Conservation (phyloP, 306 rosid genomes). For the Corylus heterophylla region DNA sequence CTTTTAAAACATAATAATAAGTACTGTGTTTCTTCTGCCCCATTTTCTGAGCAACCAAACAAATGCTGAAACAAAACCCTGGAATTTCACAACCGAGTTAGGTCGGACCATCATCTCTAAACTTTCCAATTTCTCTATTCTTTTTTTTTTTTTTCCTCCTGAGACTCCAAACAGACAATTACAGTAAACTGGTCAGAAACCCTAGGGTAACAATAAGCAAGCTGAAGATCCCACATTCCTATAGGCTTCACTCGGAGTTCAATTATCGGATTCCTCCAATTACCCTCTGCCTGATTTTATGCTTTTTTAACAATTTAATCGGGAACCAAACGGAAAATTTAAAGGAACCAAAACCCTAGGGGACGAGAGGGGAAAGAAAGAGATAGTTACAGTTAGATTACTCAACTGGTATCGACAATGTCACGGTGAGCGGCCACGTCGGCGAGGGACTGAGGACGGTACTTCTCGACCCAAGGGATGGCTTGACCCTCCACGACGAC, state of each 20-base stretch:
- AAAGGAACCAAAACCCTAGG: constrained; percentile 43
- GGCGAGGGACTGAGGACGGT: constrained; percentile 89
- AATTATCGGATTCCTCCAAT: not conserved
- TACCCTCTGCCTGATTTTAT: not conserved
- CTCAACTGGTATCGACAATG: constrained; percentile 84
- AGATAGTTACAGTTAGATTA: not conserved
- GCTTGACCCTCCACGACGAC: constrained; percentile 36
- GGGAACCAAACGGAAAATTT: constrained; percentile 16
- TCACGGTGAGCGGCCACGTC: constrained; percentile 98
- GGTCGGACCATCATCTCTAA: not conserved
- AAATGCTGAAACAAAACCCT: not conserved
- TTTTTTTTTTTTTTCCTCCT: not conserved
- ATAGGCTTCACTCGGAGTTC: not conserved
- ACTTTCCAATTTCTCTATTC: not conserved
- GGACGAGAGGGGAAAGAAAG: not conserved
- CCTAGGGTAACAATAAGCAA: not conserved
- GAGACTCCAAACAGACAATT: not conserved
- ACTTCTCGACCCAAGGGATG: constrained; percentile 90
- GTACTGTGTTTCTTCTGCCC: not conserved
- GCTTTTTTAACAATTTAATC: not conserved
- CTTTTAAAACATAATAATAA: not conserved
- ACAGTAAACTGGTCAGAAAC: not conserved
- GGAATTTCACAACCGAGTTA: not conserved
- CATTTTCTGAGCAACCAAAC: not conserved
- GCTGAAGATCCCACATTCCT: not conserved